Evolutionary conservation across 208 protist species (phyloP).

Genomic region (Leishmania guyanensis): DNA sequence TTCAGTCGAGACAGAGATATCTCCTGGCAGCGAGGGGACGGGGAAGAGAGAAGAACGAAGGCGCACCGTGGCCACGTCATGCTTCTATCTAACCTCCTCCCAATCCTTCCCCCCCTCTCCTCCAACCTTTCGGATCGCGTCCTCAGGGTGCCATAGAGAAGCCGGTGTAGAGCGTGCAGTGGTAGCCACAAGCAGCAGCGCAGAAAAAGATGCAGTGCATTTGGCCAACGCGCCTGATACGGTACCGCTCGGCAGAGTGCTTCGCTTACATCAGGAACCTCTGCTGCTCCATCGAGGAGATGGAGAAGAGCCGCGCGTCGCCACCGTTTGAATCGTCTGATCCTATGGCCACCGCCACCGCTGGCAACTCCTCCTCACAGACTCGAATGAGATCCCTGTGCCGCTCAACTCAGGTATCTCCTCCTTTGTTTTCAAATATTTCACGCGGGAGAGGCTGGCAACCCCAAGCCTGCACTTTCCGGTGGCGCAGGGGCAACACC

Average conservation of each 20-base stretch:
- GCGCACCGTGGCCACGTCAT: neutral
- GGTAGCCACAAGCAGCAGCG: slow-evolving; percentile 10
- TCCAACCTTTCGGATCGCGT: neutral
- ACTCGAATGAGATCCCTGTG: slow-evolving; percentile 8
- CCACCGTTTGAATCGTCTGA: neutral
- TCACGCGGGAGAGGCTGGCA: slow-evolving; percentile 11
- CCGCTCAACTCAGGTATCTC: slow-evolving; percentile 14
- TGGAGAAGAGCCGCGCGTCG: neutral
- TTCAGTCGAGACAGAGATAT: neutral
- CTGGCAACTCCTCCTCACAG: slow-evolving; percentile 17
- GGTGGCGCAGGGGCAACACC: slow-evolving; percentile 20
- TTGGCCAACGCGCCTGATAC: slow-evolving; percentile 4
- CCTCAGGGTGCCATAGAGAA: slow-evolving; percentile 4
- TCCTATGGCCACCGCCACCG: neutral
- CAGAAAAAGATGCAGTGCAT: slow-evolving; percentile 19
- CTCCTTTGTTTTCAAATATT: slow-evolving; percentile 15
- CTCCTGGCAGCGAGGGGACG: neutral
- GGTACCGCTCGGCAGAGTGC: slow-evolving; percentile 21
- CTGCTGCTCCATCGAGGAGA: slow-evolving; percentile 7
- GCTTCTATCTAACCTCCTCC: neutral
- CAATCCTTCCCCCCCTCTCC: neutral
- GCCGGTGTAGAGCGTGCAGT: slow-evolving; percentile 7
- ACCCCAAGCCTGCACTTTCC: slow-evolving; percentile 13
- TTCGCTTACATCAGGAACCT: slow-evolving; percentile 25
- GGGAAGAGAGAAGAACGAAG: neutral